These are phyloP conservation scores for Tilletiaria anomala DNA, from an alignment of 1,284 basidiomycete genomes.

Conservation along the genomic window DNA sequence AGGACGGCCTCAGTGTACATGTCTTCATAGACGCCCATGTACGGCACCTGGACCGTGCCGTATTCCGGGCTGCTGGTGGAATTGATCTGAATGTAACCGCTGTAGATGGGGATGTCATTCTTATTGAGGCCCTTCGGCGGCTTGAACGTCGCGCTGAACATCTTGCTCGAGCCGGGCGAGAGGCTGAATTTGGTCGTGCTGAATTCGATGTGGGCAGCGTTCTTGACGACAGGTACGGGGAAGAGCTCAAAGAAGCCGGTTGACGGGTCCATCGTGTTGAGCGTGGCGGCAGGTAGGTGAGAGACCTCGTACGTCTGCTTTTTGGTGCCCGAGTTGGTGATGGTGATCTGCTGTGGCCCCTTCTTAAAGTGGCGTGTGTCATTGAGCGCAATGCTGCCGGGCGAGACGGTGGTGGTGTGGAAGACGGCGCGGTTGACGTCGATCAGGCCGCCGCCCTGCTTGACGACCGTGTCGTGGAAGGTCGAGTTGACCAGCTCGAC, in stretches of 20 bases:
- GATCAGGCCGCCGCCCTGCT: constrained; percentile 55
- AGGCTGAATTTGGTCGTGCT: constrained; percentile 38
- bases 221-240: constrained; percentile 46
- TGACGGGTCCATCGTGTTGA: constrained; percentile 42
- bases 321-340: constrained; percentile 24
- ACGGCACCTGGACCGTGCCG: constrained; percentile 14
- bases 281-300: constrained; percentile 32
- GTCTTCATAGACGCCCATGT: constrained; percentile 14
- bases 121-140: constrained; percentile 46
- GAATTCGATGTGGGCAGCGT: constrained; percentile 44
- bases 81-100: constrained; percentile 53
- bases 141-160: constrained; percentile 38
- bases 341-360: constrained; percentile 14
- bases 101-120: constrained; percentile 49
- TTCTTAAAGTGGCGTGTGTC: constrained; percentile 49
- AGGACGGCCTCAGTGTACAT: constrained; percentile 11
- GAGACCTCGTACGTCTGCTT: constrained; percentile 17
- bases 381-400: constrained; percentile 53
- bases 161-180: constrained; percentile 34
- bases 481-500: constrained; percentile 46
- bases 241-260: constrained; percentile 34
- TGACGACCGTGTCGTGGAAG: constrained; percentile 50
- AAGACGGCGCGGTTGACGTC: constrained; percentile 53
- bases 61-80: constrained; percentile 46
- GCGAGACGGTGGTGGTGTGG: constrained; percentile 46